Base-by-base conservation (phyloP, 208 protist species). In the Balamuthia mandrillaris region DNA sequence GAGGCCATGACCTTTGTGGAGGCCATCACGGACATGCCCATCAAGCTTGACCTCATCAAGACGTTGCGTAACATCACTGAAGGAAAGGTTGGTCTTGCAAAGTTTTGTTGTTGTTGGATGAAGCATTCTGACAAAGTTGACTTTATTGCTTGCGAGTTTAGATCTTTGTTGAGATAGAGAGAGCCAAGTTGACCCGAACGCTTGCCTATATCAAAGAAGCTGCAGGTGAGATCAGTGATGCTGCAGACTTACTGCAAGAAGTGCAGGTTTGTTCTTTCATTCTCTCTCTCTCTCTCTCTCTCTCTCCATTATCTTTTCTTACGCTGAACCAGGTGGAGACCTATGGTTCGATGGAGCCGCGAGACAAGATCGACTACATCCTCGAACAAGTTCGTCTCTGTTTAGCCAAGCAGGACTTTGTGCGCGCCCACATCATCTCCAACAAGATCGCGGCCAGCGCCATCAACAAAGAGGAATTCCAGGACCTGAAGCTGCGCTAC, bases 131-230 rank as follows among this genome's bases (percentile, higher is more conserved):
- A n/a, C n/a, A n/a, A n/a, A n/a, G n/a, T n/a, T n/a, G n/a, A n/a
- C n/a, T n/a, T n/a, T n/a, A n/a, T n/a, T n/a, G n/a, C n/a, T n/a
- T n/a, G n/a, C n/a, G n/a, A n/a, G n/a, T n/a, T n/a, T n/a, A n/a
- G 90, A 98, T 98, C 51, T 96, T 97, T 75, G 96, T 98, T 21
- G 96, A 98, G 90, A 92, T 97, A 31, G 95, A 98, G 88, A 92
- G 97, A 75, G 96, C 95, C 5, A 92, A 94, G 39, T 96, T 98
- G 87, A 96, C 96, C 5, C 94, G 96, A 83, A 92, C 94, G 66
- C 89, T 98, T 0, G 95, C 95, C 45, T 52, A 77, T 14, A 95
- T 98, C 2, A 93, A 96, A 78, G 96, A 98, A 75, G 91, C 89
- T 4, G 90, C 93, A 29, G 96, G 96, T 24, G 79, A 95, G n/a